phyloP scores from a whole-genome alignment of 306 rosid species.

The Fragaria vesca region DNA sequence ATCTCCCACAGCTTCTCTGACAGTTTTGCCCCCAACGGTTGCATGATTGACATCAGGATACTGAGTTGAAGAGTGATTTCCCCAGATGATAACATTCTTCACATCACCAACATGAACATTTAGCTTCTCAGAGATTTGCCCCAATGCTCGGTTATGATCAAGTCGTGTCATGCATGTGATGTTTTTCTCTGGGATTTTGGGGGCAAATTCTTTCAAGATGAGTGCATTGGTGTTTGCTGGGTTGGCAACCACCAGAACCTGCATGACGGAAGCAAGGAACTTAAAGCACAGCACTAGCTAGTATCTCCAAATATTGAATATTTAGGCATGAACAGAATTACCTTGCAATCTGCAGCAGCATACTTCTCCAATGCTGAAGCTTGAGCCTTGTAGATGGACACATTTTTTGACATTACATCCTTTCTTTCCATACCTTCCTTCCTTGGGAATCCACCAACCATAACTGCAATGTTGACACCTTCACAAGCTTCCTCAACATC shows the following conservation, averaged over 20 bases:
- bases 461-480: constrained; percentile 62
- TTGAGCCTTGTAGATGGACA: constrained; percentile 69
- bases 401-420: constrained; percentile 71
- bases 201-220: constrained; percentile 79
- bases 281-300: constrained; percentile 1
- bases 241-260: constrained; percentile 94
- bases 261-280: constrained; percentile 8
- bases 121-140: constrained; percentile 77
- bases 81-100: constrained; percentile 84
- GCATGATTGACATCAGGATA: constrained; percentile 94
- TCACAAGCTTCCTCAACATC: constrained; percentile 66
- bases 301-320: not conserved
- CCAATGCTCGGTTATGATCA: constrained; percentile 93
- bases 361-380: constrained; percentile 70
- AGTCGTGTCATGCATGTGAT: constrained; percentile 81
- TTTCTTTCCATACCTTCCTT: constrained; percentile 90
- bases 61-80: constrained; percentile 93
- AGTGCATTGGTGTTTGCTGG: constrained; percentile 95
- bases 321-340: constrained; percentile 6
- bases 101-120: constrained; percentile 70
- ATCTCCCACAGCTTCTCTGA: constrained; percentile 51
- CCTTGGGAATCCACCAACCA: constrained; percentile 71
- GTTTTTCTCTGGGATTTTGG: constrained; percentile 75
- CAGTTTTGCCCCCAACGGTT: constrained; percentile 49
- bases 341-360: constrained; percentile 71